Evolutionary conservation across 2,329 filamentous ascomycete species (phyloP).

Genomic region (Penicillium sclerotiorum): DNA sequence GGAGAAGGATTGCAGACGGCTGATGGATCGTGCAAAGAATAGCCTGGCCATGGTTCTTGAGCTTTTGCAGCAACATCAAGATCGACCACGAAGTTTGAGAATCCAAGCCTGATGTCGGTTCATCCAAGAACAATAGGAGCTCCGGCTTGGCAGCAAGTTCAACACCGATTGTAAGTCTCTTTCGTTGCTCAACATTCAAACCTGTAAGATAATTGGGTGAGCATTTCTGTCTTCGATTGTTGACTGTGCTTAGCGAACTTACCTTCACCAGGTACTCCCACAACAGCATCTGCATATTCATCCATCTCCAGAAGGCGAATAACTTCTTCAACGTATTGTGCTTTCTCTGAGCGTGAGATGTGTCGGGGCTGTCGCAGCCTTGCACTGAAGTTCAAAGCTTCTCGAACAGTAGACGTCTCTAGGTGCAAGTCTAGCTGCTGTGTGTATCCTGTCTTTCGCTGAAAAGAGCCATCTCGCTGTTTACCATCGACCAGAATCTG

Average conservation of each 20-base stretch:
- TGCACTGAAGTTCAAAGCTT: slow-evolving; percentile 81
- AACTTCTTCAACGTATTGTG: slow-evolving; percentile 82
- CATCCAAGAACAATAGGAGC: slow-evolving; percentile 88
- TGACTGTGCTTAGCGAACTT: slow-evolving; percentile 23
- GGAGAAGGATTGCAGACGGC: slow-evolving; percentile 86
- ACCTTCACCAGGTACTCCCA: slow-evolving; percentile 82
- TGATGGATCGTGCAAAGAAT: slow-evolving; percentile 94
- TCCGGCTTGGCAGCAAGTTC: slow-evolving; percentile 88
- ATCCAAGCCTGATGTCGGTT: slow-evolving; percentile 89
- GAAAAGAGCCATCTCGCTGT: slow-evolving; percentile 58
- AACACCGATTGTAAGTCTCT: slow-evolving; percentile 85
- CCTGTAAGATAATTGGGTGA: slow-evolving; percentile 38
- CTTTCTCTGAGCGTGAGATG: slow-evolving; percentile 70
- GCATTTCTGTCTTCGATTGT: background rate
- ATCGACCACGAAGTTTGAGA: slow-evolving; percentile 91
- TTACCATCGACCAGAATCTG: slow-evolving; percentile 76
- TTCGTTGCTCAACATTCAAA: slow-evolving; percentile 62
- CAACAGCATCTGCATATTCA: slow-evolving; percentile 81
- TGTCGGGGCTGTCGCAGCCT: slow-evolving; percentile 75
- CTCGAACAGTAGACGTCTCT: slow-evolving; percentile 76
- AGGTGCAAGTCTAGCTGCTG: slow-evolving; percentile 82
- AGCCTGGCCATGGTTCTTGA: slow-evolving; percentile 82
- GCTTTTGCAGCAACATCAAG: slow-evolving; percentile 77
- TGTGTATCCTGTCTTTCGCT: slow-evolving; percentile 30
- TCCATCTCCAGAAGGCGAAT: slow-evolving; percentile 87